Base-by-base conservation (phyloP, 257 asterid genomes). In the Capsicum baccatum region DNA sequence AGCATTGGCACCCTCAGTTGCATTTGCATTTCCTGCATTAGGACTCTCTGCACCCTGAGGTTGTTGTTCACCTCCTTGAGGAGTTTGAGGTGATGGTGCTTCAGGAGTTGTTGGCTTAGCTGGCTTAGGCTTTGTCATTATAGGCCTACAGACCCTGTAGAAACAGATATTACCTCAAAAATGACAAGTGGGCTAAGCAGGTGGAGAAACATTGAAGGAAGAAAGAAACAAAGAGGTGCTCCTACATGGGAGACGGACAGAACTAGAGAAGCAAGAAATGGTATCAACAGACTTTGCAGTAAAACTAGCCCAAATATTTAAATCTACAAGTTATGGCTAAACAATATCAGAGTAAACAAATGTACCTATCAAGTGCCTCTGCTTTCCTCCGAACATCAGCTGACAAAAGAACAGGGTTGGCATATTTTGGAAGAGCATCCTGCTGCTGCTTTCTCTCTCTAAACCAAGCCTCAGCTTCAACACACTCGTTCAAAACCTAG, bases 381-480 rank as follows among this genome's bases (percentile, higher is more conserved):
- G 93, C 94, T 84, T 93, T 96, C 91, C 83, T 93, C 85, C 89
- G 91, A 83, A 92, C 88, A 74, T 96, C 98, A 17, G 93, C 94
- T 9, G 91, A 90, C 88, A 93, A 84, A 7, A 96, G 93, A 84
- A 89, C 93, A 64, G 99, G 99, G 8, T 85, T 86, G n/a, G 93
- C 94, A 71, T 91, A 82, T 86, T 92, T 96, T 0, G 98, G 97
- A 83, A 96, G 98, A 12, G 91, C 71, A 85, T 94, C 99, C 83
- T 96, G 98, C 66, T 88, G 98, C 83, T 90, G 97, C 87, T 67
- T 92, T 86, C 88, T 94, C 92, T 94, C 98, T 81, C 97, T 93
- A 79, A 94, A 79, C 99, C 99, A 96, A 69, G 90, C 96, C 83
- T 96, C 99, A 4, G 98, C 97, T 86, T 91, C 95, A 79, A 92